These are phyloP conservation scores for Hygrophila difformis DNA, from an alignment of 257 asterid species.

Conservation along the genomic window DNA sequence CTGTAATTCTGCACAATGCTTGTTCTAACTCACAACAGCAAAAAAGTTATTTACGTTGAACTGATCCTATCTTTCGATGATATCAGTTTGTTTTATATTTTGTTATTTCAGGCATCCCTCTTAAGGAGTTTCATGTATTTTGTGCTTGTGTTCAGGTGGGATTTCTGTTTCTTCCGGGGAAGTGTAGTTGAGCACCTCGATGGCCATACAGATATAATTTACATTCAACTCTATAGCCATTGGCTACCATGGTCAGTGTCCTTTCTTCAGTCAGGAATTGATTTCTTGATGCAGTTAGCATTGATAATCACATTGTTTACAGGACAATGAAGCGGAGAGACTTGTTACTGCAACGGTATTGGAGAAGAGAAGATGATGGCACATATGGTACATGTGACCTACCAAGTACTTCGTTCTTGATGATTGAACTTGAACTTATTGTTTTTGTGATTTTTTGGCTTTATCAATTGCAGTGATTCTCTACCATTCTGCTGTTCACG, in stretches of 20 bases:
- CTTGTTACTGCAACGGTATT: slow-evolving; percentile 64
- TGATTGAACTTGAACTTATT: neutral
- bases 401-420: neutral
- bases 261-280: slow-evolving; percentile 10
- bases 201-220: slow-evolving; percentile 81
- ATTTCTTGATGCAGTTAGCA: slow-evolving; percentile 7
- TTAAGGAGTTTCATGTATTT: slow-evolving; percentile 9
- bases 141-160: slow-evolving; percentile 60
- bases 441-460: slow-evolving; percentile 5
- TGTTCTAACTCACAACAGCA: too few relatives aligned
- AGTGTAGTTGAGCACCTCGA: slow-evolving; percentile 81
- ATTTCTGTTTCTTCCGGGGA: slow-evolving; percentile 66
- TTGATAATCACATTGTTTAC: slow-evolving; percentile 4
- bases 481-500: slow-evolving; percentile 73
- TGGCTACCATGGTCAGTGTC: slow-evolving; percentile 80
- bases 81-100: neutral
- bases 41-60: too few relatives aligned
- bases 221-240: slow-evolving; percentile 58
- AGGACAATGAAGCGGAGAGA: slow-evolving; percentile 89
- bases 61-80: neutral
- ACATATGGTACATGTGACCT: slow-evolving; percentile 48
- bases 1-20: too few relatives aligned
- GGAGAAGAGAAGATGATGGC: slow-evolving; percentile 98
- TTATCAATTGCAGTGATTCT: slow-evolving; percentile 64
- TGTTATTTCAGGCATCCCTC: neutral